A percentile compares a stretch with the other conserved stretches of the same genome.
Conservation (phyloP, 768 basidiomycete genomes). For the Daedaleopsis nitida region DNA sequence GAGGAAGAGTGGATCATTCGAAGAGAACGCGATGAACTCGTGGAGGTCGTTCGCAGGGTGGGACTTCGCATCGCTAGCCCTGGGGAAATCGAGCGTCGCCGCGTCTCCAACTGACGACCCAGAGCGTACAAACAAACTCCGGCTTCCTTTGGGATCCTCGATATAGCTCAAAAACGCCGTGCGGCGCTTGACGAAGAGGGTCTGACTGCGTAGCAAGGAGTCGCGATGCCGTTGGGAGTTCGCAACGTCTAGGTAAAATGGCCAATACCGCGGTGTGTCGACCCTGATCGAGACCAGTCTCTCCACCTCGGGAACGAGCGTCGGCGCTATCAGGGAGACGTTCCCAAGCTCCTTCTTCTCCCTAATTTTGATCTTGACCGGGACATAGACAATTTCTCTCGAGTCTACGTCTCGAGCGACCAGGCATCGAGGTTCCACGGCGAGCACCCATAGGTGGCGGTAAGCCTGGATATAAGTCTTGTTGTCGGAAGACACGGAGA, state of each 20-base stretch:
- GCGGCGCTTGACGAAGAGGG: conserved; percentile 88
- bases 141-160: conserved; percentile 91
- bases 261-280: conserved; percentile 96
- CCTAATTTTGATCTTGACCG: conserved; percentile 81
- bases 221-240: conserved; percentile 67
- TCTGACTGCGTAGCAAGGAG: conserved; percentile 73
- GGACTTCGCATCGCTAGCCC: conserved; percentile 62
- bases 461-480: conserved; percentile 89
- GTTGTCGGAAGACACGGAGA: conserved; percentile 83
- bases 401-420: conserved; percentile 93
- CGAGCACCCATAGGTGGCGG: conserved; percentile 94
- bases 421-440: conserved; percentile 91
- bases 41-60: conserved; percentile 75
- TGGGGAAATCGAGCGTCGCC: conserved; percentile 84
- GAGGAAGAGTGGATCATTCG: conserved; percentile 77
- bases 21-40: conserved; percentile 86
- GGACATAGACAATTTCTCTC: conserved; percentile 87
- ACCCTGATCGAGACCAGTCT: conserved; percentile 80
- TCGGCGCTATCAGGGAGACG: conserved; percentile 86
- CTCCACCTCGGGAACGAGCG: conserved; percentile 88
- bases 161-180: conserved; percentile 93
- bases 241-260: conserved; percentile 81
- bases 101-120: conserved; percentile 84
- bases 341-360: conserved; percentile 65
- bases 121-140: conserved; percentile 87